These are phyloP conservation scores for Pseudocercospora fuligena DNA, from an alignment of 2,329 filamentous ascomycete species.

Conservation along the genomic window DNA sequence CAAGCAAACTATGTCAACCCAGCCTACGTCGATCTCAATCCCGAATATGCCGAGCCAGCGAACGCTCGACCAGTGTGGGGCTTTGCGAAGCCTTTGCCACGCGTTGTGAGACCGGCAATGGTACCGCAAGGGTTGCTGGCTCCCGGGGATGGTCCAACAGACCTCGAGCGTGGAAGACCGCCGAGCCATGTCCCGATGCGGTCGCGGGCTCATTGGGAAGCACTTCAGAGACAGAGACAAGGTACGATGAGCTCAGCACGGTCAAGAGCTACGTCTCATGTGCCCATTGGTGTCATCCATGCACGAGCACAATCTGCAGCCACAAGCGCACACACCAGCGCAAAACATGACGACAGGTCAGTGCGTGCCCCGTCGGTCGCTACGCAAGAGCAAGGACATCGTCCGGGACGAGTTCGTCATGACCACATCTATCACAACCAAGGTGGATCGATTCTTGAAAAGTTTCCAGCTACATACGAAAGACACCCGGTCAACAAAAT, in stretches of 20 bases:
- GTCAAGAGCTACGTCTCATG: constrained; percentile 53
- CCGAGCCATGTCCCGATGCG: constrained; percentile 36
- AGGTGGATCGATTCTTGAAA: constrained; percentile 5
- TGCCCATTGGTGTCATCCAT: constrained; percentile 44
- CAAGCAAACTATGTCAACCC: not conserved
- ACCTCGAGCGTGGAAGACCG: constrained; percentile 26
- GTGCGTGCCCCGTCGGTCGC: constrained; percentile 29
- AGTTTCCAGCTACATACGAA: constrained; percentile 22
- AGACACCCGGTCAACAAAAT: not conserved
- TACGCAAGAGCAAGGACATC: constrained; percentile 28
- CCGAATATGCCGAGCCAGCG: constrained; percentile 57
- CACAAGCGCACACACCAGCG: constrained; percentile 24
- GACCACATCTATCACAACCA: constrained; percentile 16
- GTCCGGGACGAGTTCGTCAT: constrained; percentile 10
- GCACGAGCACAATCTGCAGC: constrained; percentile 28
- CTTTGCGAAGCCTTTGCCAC: constrained; percentile 58
- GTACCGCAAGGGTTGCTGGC: constrained; percentile 41
- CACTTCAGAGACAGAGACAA: constrained; percentile 47
- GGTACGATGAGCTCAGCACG: constrained; percentile 47
- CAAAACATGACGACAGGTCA: constrained; percentile 21
- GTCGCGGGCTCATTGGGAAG: constrained; percentile 47
- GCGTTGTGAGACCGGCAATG: constrained; percentile 60
- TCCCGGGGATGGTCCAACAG: constrained; percentile 16
- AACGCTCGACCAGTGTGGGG: constrained; percentile 59
- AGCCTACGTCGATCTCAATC: constrained; percentile 58